phyloP scores from a whole-genome alignment of 352 stramenopile species.

The Globisporangium cederbergense region DNA sequence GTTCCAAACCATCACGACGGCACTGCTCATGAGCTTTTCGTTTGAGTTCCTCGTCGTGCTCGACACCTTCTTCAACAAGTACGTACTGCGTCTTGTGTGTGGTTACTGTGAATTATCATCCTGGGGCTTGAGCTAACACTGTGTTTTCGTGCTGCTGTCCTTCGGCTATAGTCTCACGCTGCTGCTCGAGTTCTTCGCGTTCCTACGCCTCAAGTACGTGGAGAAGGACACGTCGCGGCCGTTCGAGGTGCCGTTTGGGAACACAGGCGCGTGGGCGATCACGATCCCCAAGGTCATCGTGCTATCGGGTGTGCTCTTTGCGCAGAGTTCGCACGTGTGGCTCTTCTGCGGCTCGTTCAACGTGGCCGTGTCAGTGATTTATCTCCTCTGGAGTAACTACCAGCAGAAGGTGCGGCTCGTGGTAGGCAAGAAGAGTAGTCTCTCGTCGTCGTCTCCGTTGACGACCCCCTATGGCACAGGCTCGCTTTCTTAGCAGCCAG shows the following conservation, averaged over 20 bases:
- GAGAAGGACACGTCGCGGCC: conserved; percentile 71
- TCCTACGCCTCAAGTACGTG: conserved; percentile 80
- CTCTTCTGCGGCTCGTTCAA: conserved; percentile 75
- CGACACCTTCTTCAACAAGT: conserved; percentile 90
- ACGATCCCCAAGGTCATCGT: conserved; percentile 81
- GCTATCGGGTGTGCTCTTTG: conserved; percentile 65
- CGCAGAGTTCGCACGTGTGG: conserved; percentile 64
- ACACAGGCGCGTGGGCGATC: conserved; percentile 66
- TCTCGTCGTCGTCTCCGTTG: not conserved
- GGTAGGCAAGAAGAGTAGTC: not conserved
- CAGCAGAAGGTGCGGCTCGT: conserved; percentile 24
- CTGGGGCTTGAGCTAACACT: not conserved
- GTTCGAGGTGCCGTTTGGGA: conserved; percentile 73
- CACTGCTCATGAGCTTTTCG: conserved; percentile 82
- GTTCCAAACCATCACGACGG: conserved; percentile 72
- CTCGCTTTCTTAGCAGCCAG: conserved; percentile 27
- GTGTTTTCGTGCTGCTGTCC: not conserved
- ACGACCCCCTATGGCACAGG: conserved; percentile 32
- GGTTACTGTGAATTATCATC: not conserved
- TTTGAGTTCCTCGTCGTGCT: conserved; percentile 81
- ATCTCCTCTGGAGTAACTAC: conserved; percentile 65
- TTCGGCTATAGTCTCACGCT: conserved; percentile 49
- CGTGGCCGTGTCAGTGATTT: conserved; percentile 43
- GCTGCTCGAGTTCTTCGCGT: conserved; percentile 81
- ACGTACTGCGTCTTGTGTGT: conserved; percentile 19